Evolutionary conservation across 352 stramenopile genomes (phyloP), one percentile per base, ranked within the genome.

Genomic region (Globisporangium alternatum): DNA sequence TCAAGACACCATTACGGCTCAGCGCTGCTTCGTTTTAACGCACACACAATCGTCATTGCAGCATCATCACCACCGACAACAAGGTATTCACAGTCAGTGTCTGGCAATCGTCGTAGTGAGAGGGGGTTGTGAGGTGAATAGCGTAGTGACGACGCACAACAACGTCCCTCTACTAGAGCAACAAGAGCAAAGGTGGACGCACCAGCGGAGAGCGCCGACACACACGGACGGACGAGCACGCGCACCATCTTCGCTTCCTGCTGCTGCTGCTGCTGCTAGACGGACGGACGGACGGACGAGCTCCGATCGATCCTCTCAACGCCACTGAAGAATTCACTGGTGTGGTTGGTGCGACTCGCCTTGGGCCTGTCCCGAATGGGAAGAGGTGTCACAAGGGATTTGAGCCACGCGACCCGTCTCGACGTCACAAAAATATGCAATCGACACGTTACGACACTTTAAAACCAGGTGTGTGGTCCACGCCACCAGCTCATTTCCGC

Each of bases 171-270:
- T 39, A 21, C 8, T 28, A 28, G 28, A 19, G 12, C 49, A 25
- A 10, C 15, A n/a, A 21, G 17, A 2, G 3, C 28, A 39, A 39
- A 41, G 28, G 28, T 6, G 17, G 19, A 41, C 15, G 9, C 58
- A 25, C 44, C 45, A 58, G 41, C 56, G 13, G 48, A 65, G 35
- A 64, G 64, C 33, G 47, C 53, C n/a, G 63, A 33, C 25, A 81
- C 75, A 63, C 65, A 89, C 76, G 81, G 81, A 74, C 81, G 81
- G 62, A 90, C 76, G 74, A 76, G 86, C 69, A 89, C 81, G 72
- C 79, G 79, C 76, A 90, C 74, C 81, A 90, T 90, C 33, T 68
- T 66, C 10, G 41, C 53, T 61, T 52, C 41, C 22, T 44, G 44
- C 43, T 22, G 28, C n/a, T 35, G 19, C 47, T 60, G 48, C 54